Evolutionary conservation across 345 rosid genomes (phyloP).

Genomic region (Gossypium arboreum): DNA sequence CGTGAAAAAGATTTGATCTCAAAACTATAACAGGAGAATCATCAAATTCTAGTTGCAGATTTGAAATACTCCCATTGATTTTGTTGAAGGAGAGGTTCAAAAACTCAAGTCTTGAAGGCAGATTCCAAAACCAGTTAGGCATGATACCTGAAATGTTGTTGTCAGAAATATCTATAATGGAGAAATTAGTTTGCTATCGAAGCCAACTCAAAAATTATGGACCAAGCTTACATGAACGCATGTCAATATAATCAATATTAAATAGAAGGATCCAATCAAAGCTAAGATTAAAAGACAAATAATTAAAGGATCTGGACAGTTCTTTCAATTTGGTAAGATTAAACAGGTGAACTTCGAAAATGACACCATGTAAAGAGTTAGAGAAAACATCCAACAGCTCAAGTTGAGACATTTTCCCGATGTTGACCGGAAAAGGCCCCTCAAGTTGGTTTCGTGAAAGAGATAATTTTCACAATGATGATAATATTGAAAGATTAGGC

Average conservation of each 20-base stretch:
- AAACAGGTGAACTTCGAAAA: slow-evolving; percentile 13
- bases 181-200: not conserved
- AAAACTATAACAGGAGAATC: not conserved
- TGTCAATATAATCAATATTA: not conserved
- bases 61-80: not conserved
- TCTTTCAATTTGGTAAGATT: slow-evolving; percentile 7
- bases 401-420: slow-evolving; percentile 17
- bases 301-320: not conserved
- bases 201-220: slow-evolving; percentile 5
- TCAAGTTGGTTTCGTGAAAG: not conserved
- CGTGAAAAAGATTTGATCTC: slow-evolving; percentile 11
- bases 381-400: not conserved
- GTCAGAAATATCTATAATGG: too few species aligned
- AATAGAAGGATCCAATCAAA: slow-evolving; percentile 5
- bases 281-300: not conserved
- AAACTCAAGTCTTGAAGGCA: not conserved
- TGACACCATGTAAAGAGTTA: not conserved
- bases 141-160: not conserved
- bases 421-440: not conserved
- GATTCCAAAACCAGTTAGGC: slow-evolving; percentile 16
- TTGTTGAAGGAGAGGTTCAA: slow-evolving; percentile 14
- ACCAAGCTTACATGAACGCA: not conserved
- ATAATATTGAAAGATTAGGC: not conserved
- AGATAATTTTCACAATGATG: not conserved
- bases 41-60: not conserved